phyloP scores from a whole-genome alignment of 148 eudicot species.

The Persicaria maculosa region DNA sequence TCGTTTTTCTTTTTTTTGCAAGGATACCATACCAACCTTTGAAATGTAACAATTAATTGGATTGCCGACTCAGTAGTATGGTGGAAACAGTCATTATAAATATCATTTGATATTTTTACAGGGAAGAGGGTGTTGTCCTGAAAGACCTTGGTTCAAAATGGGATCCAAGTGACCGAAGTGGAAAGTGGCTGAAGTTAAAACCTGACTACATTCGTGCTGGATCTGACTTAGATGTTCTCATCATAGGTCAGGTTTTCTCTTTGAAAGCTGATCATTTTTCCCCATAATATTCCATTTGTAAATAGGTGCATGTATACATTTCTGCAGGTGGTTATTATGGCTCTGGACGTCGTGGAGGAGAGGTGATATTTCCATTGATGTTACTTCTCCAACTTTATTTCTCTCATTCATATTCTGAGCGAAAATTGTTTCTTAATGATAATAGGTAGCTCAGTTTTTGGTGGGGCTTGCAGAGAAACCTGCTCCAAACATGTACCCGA shows the following conservation, averaged over 20 bases:
- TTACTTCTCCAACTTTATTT: constrained; percentile 4
- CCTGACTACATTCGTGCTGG: constrained; percentile 84
- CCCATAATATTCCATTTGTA: not conserved
- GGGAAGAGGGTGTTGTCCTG: constrained; percentile 83
- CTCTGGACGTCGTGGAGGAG: constrained; percentile 94
- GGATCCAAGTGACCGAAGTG: constrained; percentile 92
- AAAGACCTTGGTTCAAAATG: constrained; percentile 89
- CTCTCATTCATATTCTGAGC: not conserved
- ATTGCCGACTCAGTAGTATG: not conserved
- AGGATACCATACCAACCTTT: not conserved
- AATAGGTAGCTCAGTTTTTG: constrained; percentile 78
- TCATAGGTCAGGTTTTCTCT: constrained; percentile 40
- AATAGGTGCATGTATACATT: constrained; percentile 3
- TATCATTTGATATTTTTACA: constrained; percentile 14
- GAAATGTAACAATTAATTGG: not conserved
- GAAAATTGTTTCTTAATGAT: constrained; percentile 10
- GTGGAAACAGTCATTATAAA: constrained; percentile 1
- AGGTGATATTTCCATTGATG: constrained; percentile 29
- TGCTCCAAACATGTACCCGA: constrained; percentile 50
- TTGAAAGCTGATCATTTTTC: not conserved
- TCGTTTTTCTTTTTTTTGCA: not conserved
- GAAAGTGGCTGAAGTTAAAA: constrained; percentile 88
- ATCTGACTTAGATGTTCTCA: constrained; percentile 82
- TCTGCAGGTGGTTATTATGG: constrained; percentile 89
- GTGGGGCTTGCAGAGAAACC: constrained; percentile 87